Evolutionary conservation across 2,329 filamentous ascomycete genomes (phyloP).

Genomic region (Pseudogymnoascus sp.): DNA sequence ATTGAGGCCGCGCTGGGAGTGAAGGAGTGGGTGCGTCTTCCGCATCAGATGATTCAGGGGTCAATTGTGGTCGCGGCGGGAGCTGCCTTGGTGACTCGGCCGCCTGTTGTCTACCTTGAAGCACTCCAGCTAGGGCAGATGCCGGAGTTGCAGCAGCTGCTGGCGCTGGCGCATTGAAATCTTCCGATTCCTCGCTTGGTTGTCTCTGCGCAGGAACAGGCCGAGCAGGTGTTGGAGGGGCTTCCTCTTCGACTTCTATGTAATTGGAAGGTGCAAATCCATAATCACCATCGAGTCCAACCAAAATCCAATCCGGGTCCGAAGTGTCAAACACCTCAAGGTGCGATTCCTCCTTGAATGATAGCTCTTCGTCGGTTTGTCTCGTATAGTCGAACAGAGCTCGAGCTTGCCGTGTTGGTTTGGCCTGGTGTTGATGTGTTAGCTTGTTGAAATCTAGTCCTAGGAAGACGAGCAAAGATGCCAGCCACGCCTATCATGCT

Average conservation of each 20-base stretch:
- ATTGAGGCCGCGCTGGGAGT: slow-evolving; percentile 56
- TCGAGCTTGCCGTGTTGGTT: slow-evolving; percentile 63
- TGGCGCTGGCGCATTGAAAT: slow-evolving; percentile 6
- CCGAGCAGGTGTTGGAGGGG: slow-evolving; percentile 21
- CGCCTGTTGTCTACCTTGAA: slow-evolving; percentile 33
- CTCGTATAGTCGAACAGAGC: slow-evolving; percentile 97
- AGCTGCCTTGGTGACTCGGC: slow-evolving; percentile 40
- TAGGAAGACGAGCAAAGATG: neutral
- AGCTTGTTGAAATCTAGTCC: slow-evolving; percentile 9
- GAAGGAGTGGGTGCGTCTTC: slow-evolving; percentile 51
- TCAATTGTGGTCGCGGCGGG: slow-evolving; percentile 46
- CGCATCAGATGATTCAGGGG: slow-evolving; percentile 62
- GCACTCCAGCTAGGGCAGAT: slow-evolving; percentile 47
- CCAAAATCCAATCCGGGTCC: slow-evolving; percentile 94
- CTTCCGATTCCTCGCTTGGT: neutral
- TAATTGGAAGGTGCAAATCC: slow-evolving; percentile 96
- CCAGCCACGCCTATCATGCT: neutral
- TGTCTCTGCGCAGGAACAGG: slow-evolving; percentile 12
- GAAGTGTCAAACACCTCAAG: slow-evolving; percentile 82
- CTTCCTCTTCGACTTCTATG: slow-evolving; percentile 57
- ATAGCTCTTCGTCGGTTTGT: slow-evolving; percentile 96
- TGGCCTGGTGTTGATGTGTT: slow-evolving; percentile 41
- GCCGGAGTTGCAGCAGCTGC: slow-evolving; percentile 23
- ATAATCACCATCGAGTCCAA: slow-evolving; percentile 75
- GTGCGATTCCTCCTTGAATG: slow-evolving; percentile 80